Evolutionary conservation across 805 yeast species (phyloP).

Genomic region (Candida orba): DNA sequence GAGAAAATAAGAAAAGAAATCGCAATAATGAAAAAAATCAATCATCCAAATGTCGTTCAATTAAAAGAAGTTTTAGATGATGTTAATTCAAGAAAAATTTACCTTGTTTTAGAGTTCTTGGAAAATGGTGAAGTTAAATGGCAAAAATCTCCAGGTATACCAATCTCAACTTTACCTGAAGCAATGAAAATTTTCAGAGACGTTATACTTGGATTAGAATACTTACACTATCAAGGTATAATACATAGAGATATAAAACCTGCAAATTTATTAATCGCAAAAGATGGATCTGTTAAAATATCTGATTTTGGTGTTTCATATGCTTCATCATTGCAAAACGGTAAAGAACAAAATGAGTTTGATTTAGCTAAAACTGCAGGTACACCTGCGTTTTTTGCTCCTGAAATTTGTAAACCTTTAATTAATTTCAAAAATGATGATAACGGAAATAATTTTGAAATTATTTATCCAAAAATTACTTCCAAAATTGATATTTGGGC

Average conservation of each 20-base stretch:
- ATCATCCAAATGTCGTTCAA: slow-evolving; percentile 88
- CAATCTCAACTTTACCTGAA: slow-evolving; percentile 59
- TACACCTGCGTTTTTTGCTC: slow-evolving; percentile 95
- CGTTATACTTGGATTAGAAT: slow-evolving; percentile 82
- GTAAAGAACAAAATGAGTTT: slow-evolving; percentile 56
- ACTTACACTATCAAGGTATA: slow-evolving; percentile 82
- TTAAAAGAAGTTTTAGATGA: slow-evolving; percentile 87
- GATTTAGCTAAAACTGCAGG: slow-evolving; percentile 96
- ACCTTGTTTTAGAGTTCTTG: slow-evolving; percentile 82
- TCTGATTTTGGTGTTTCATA: slow-evolving; percentile 97
- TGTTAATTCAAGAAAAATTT: slow-evolving; percentile 72
- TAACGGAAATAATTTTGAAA: slow-evolving; percentile 1
- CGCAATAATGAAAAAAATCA: slow-evolving; percentile 87
- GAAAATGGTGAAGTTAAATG: slow-evolving; percentile 89
- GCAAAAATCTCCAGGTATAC: slow-evolving; percentile 54
- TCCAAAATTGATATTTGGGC: slow-evolving; percentile 97
- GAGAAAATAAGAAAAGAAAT: slow-evolving; percentile 79
- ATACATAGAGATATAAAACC: slow-evolving; percentile 96
- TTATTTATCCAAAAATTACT: slow-evolving; percentile 46
- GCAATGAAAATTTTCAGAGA: slow-evolving; percentile 73
- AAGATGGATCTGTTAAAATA: slow-evolving; percentile 73
- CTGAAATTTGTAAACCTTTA: slow-evolving; percentile 70
- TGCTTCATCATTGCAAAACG: slow-evolving; percentile 37
- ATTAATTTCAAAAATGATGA: slow-evolving; percentile 16
- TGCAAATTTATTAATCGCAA: slow-evolving; percentile 72